These are phyloP conservation scores for Blastocystis sp. DNA, from an alignment of 352 stramenopile genomes.

Conservation along the genomic window DNA sequence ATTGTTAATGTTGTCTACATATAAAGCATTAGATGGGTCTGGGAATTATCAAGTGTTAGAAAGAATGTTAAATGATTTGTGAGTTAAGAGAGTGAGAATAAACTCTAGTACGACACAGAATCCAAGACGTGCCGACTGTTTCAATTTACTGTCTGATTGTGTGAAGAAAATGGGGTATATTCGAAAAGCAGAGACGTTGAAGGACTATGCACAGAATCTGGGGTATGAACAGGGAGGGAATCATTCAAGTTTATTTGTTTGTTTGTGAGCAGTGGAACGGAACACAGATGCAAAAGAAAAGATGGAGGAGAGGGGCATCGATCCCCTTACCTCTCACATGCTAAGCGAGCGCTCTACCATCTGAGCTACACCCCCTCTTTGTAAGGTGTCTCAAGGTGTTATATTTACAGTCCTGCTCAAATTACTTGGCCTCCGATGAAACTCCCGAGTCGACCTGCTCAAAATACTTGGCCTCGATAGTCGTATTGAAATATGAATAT, in stretches of 20 bases:
- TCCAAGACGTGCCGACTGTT: slow-evolving; percentile 2
- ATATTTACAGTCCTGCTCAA: too few species aligned
- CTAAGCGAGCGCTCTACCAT: slow-evolving; percentile 68
- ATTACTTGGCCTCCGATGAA: too few species aligned
- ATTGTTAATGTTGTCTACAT: not conserved
- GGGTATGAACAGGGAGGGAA: slow-evolving; percentile 37
- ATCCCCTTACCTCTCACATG: slow-evolving; percentile 68
- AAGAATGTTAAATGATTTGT: slow-evolving; percentile 49
- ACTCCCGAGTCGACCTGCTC: too few species aligned
- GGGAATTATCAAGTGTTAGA: slow-evolving; percentile 11
- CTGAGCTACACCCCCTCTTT: slow-evolving; percentile 62
- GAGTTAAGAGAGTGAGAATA: not conserved
- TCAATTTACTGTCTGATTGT: not conserved
- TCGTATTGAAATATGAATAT: too few species aligned
- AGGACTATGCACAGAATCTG: slow-evolving; percentile 46
- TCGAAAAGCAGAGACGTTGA: slow-evolving; percentile 4
- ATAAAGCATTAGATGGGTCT: not conserved
- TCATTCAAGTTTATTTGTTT: not conserved
- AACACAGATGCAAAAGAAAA: slow-evolving; percentile 13
- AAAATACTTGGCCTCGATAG: too few species aligned
- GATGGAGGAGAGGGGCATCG: slow-evolving; percentile 67
- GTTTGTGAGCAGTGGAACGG: not conserved
- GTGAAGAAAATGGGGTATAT: slow-evolving; percentile 36
- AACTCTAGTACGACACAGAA: slow-evolving; percentile 25
- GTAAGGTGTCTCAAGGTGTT: too few species aligned